phyloP scores from a whole-genome alignment of 495 filamentous ascomycete genomes.

The Aspergillus wentii region DNA sequence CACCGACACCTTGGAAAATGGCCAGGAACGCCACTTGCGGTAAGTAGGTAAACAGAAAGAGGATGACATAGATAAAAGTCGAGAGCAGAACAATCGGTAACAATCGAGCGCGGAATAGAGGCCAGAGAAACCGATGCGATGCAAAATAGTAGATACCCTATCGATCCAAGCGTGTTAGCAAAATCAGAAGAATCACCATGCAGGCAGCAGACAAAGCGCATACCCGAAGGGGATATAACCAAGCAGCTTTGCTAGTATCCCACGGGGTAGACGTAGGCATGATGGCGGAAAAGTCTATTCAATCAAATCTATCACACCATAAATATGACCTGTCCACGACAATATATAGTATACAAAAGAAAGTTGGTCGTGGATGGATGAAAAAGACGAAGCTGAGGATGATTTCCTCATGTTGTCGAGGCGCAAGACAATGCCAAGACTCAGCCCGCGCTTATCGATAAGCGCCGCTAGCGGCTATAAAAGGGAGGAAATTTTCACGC shows the following conservation, averaged over 20 bases:
- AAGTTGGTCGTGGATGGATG: too few species aligned
- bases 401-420: too few species aligned
- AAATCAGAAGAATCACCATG: too few species aligned
- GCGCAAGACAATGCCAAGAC: too few species aligned
- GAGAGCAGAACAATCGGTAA: constrained; percentile 56
- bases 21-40: constrained; percentile 61
- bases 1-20: constrained; percentile 54
- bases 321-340: too few species aligned
- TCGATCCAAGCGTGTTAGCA: too few species aligned
- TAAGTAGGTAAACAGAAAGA: constrained; percentile 58
- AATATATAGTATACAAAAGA: too few species aligned
- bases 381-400: too few species aligned
- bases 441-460: constrained; percentile 46
- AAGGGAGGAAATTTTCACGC: constrained; percentile 19
- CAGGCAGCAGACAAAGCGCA: too few species aligned
- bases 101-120: constrained; percentile 54
- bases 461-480: constrained; percentile 16
- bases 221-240: constrained; percentile 54
- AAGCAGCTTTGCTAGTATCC: constrained; percentile 38
- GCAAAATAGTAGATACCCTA: constrained; percentile 59
- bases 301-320: too few species aligned
- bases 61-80: constrained; percentile 52
- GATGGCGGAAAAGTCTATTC: too few species aligned
- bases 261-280: constrained; percentile 21
- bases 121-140: constrained; percentile 58